Conservation (phyloP, 257 asterid genomes). For the Nicotiana benthamiana region DNA sequence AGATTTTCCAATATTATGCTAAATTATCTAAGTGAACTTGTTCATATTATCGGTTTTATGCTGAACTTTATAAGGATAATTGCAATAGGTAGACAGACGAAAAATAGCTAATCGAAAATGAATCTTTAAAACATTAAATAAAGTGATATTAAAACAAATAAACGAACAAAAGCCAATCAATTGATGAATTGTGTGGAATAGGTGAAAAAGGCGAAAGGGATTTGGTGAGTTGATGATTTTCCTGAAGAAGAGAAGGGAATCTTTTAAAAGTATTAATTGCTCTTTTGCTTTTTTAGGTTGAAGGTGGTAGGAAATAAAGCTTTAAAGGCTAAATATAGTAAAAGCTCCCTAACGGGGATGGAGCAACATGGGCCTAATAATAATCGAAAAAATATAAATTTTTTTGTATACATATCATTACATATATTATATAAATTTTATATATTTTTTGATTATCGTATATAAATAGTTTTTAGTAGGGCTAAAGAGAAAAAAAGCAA, state of each 20-base stretch:
- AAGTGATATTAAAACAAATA: no score
- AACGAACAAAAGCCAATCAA: not conserved
- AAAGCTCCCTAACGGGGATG: not conserved
- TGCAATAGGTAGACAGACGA: no score
- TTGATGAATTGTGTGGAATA: not conserved
- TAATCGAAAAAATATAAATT: no score
- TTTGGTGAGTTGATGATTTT: not conserved
- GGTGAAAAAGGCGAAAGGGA: not conserved
- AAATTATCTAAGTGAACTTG: not conserved
- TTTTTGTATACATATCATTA: no score
- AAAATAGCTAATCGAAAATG: no score
- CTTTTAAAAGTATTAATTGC: not conserved
- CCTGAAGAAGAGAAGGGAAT: not conserved
- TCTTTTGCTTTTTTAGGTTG: not conserved
- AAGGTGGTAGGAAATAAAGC: not conserved
- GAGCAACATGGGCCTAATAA: constrained; percentile 8
- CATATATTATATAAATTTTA: no score
- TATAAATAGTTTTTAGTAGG: no score
- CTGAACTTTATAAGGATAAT: no score
- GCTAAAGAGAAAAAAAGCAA: no score
- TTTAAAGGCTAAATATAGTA: not conserved
- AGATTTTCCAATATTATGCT: not conserved
- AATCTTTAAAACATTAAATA: no score
- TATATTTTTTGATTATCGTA: no score
- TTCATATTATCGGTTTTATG: no score